Evolutionary conservation across 2,329 filamentous ascomycete species (phyloP).

Genomic region (Pestalotiopsis sp.): DNA sequence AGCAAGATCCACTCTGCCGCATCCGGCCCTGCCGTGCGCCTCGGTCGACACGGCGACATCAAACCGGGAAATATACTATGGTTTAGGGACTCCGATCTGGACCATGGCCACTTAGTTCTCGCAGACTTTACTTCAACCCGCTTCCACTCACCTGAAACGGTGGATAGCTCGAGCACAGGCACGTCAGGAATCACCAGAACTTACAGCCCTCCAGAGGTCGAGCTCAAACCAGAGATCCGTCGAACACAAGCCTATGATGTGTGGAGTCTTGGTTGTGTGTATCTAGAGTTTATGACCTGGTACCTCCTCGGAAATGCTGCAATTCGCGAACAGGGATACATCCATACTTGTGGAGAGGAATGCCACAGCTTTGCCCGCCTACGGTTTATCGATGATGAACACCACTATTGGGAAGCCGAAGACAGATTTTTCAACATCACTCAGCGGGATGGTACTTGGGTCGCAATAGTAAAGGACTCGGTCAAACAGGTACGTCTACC

Average conservation of each 20-base stretch:
- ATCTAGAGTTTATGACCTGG: no score
- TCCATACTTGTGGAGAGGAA: no score
- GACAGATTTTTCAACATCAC: no score
- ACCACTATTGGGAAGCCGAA: no score
- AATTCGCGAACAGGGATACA: no score
- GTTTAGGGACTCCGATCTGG: background rate
- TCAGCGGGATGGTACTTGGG: no score
- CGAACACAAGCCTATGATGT: background rate
- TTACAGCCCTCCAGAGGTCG: background rate
- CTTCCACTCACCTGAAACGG: background rate
- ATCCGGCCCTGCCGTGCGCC: background rate
- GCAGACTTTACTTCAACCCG: background rate
- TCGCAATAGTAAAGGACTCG: no score
- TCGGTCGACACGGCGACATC: background rate
- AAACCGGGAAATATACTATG: background rate
- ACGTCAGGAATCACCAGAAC: background rate
- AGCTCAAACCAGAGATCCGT: background rate
- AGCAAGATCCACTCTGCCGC: conserved; percentile 17
- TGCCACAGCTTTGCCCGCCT: no score
- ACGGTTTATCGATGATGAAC: no score
- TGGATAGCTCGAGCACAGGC: background rate
- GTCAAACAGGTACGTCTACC: no score
- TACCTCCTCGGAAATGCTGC: no score
- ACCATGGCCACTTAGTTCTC: background rate
- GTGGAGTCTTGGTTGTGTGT: no score